These are phyloP conservation scores for Syzygium grande DNA, from an alignment of 345 rosid species.

Conservation along the genomic window DNA sequence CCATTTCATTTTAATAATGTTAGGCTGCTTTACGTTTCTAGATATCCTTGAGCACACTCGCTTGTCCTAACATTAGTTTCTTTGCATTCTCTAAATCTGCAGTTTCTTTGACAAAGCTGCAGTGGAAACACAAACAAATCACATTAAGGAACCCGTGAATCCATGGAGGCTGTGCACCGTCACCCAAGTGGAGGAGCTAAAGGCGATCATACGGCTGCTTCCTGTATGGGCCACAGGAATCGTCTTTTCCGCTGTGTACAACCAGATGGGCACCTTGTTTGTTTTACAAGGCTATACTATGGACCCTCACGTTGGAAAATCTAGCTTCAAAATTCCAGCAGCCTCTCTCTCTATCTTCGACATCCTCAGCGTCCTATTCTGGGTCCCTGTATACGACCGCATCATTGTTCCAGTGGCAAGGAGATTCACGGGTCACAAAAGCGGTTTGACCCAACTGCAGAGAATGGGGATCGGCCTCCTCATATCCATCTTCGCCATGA, in stretches of 20 bases:
- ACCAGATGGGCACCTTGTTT: conserved; percentile 26
- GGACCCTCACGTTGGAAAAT: conserved; percentile 13
- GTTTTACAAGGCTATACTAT: conserved; percentile 26
- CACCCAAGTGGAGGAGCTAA: conserved; percentile 38
- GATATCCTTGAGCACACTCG: neutral
- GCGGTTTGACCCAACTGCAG: conserved; percentile 27
- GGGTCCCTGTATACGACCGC: conserved; percentile 28
- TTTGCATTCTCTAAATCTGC: neutral
- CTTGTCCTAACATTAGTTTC: neutral
- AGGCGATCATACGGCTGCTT: conserved; percentile 23
- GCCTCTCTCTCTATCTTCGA: conserved; percentile 26
- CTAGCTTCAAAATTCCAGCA: conserved; percentile 19
- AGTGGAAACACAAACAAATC: conserved; percentile 13
- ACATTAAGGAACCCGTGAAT: conserved; percentile 4
- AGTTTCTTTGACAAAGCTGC: conserved; percentile 39
- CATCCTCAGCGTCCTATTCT: conserved; percentile 27
- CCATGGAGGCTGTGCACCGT: conserved; percentile 36
- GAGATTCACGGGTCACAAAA: conserved; percentile 14
- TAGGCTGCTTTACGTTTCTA: neutral
- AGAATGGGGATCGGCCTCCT: conserved; percentile 32
- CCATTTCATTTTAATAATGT: neutral
- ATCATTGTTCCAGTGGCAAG: conserved; percentile 21
- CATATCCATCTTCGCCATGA: conserved; percentile 27
- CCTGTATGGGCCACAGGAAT: conserved; percentile 29
- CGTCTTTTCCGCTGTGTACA: conserved; percentile 22